Conservation (phyloP, 1,139 yeast species). For the Pichia sp. region DNA sequence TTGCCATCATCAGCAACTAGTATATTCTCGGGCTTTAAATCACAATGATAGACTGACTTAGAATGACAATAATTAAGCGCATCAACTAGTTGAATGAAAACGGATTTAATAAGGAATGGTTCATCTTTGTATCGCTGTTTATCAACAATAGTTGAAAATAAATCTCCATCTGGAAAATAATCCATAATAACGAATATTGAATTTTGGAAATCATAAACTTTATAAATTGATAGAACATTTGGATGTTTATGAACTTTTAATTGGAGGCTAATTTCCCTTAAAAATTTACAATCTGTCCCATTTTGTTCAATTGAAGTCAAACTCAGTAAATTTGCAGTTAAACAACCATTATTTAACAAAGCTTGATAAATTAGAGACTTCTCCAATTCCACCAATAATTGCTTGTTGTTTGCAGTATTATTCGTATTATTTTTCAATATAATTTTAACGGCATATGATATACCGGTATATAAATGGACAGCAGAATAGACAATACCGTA, state of each 20-base stretch:
- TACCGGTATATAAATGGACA: constrained; percentile 43
- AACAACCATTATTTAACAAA: constrained; percentile 22
- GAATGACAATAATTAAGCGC: constrained; percentile 67
- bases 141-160: constrained; percentile 75
- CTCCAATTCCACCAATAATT: constrained; percentile 26
- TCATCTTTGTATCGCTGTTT: constrained; percentile 46
- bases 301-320: constrained; percentile 38
- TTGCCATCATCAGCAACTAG: constrained; percentile 59
- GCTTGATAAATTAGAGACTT: constrained; percentile 22
- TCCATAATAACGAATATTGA: constrained; percentile 74
- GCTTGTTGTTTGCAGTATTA: constrained; percentile 26
- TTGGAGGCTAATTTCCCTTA: constrained; percentile 69
- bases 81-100: constrained; percentile 68
- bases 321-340: constrained; percentile 31
- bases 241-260: constrained; percentile 71
- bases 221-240: constrained; percentile 66
- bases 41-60: constrained; percentile 73
- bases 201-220: constrained; percentile 53
- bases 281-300: constrained; percentile 41
- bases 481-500: constrained; percentile 80
- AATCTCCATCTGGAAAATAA: constrained; percentile 74
- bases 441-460: constrained; percentile 66
- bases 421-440: constrained; percentile 43
- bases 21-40: constrained; percentile 85
- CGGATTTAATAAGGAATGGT: constrained; percentile 55